These are phyloP conservation scores for Pseudogymnoascus sp. DNA, from an alignment of 2,329 filamentous ascomycete genomes.

Conservation along the genomic window DNA sequence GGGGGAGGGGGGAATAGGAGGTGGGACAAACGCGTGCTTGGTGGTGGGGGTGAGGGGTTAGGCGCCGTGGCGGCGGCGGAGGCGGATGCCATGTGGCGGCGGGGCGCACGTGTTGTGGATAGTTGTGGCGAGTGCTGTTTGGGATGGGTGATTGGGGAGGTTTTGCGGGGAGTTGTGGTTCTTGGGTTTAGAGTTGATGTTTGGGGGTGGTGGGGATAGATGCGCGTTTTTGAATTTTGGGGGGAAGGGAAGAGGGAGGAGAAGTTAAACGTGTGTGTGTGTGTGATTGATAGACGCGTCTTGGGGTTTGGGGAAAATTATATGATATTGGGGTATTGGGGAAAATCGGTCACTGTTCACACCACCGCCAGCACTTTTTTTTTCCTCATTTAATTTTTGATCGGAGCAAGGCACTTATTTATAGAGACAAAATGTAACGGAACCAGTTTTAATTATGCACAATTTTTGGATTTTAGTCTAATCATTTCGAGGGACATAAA, in stretches of 20 bases:
- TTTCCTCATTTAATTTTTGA: neutral
- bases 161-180: neutral
- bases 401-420: neutral
- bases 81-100: neutral
- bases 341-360: neutral
- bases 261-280: no score
- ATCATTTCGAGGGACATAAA: constrained; percentile 7
- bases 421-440: neutral
- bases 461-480: constrained; percentile 8
- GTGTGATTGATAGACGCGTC: neutral
- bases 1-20: neutral
- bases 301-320: neutral
- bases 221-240: no score
- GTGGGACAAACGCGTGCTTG: neutral
- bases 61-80: neutral
- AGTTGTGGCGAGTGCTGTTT: neutral
- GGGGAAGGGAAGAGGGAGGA: no score
- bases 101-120: constrained; percentile 11
- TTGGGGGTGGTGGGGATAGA: neutral
- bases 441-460: neutral
- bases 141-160: neutral
- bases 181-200: neutral
- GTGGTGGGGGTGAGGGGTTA: neutral
- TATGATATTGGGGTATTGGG: neutral
- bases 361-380: neutral